These are phyloP conservation scores for Plantago major DNA, from an alignment of 257 asterid species.

Conservation along the genomic window DNA sequence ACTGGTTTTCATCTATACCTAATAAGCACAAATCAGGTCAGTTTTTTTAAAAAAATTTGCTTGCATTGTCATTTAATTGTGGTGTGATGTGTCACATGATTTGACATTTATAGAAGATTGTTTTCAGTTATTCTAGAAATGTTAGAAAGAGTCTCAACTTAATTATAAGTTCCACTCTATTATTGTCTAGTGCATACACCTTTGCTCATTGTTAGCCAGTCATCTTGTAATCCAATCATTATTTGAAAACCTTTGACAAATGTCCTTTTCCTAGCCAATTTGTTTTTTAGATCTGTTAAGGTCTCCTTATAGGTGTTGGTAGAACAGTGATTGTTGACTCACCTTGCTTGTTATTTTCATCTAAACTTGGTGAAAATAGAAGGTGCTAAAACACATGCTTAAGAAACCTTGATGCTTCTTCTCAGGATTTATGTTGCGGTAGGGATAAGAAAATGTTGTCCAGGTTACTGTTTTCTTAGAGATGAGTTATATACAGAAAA, in stretches of 20 bases:
- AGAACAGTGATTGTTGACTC: too few species aligned
- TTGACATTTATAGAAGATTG: neutral
- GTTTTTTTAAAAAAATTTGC: constrained; percentile 29
- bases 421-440: too few species aligned
- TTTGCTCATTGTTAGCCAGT: neutral
- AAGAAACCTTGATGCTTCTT: too few species aligned
- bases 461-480: too few species aligned
- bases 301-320: too few species aligned
- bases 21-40: constrained; percentile 89
- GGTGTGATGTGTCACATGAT: constrained; percentile 8
- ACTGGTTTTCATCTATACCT: constrained; percentile 95
- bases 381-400: too few species aligned
- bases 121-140: neutral
- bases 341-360: too few species aligned
- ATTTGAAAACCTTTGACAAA: neutral
- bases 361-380: too few species aligned
- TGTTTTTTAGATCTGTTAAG: neutral
- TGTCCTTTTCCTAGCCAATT: neutral
- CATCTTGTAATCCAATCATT: neutral
- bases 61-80: constrained; percentile 6
- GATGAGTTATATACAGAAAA: too few species aligned
- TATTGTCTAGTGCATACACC: neutral
- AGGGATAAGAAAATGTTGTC: too few species aligned
- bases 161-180: neutral
- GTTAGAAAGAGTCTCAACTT: neutral